Evolutionary conservation across 2,329 filamentous ascomycete species (phyloP).

Genomic region (Colletotrichum salicis): DNA sequence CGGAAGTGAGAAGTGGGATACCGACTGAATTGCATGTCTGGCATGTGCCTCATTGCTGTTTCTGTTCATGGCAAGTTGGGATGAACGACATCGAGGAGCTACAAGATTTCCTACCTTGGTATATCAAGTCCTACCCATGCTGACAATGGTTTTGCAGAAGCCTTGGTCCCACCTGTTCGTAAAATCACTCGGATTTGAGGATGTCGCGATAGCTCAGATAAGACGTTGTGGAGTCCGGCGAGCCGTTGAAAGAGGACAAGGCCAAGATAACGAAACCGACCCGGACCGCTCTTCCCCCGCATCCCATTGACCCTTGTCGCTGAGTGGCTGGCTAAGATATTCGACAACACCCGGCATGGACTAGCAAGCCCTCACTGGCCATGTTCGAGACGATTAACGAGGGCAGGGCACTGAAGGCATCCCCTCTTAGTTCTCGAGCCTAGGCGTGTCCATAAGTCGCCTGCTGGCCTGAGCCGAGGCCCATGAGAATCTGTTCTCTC

Average conservation of each 20-base stretch:
- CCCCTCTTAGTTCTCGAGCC: not conserved
- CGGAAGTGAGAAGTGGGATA: not conserved
- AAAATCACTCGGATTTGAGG: not conserved
- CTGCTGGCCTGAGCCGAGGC: not conserved
- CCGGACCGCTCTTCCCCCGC: not conserved
- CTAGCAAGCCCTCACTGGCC: not conserved
- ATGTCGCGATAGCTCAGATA: not conserved
- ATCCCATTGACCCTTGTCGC: not conserved
- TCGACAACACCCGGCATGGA: not conserved
- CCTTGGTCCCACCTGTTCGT: not conserved
- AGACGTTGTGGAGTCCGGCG: not conserved
- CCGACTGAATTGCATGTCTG: not conserved
- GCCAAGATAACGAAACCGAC: not conserved
- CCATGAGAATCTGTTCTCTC: not conserved
- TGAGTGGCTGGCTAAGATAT: not conserved
- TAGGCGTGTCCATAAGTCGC: not conserved
- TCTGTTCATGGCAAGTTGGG: not conserved
- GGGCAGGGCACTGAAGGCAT: not conserved
- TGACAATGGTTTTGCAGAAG: not conserved
- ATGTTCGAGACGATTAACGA: not conserved
- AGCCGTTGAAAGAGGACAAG: not conserved
- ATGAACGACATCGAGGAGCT: not conserved
- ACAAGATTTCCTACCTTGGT: not conserved
- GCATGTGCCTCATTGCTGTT: not conserved
- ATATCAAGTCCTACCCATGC: not conserved